A percentile compares a stretch with the other conserved stretches of the same genome.
Evolutionary conservation across 2,329 filamentous ascomycete genomes (phyloP).

Genomic region (Alternaria consortialis): DNA sequence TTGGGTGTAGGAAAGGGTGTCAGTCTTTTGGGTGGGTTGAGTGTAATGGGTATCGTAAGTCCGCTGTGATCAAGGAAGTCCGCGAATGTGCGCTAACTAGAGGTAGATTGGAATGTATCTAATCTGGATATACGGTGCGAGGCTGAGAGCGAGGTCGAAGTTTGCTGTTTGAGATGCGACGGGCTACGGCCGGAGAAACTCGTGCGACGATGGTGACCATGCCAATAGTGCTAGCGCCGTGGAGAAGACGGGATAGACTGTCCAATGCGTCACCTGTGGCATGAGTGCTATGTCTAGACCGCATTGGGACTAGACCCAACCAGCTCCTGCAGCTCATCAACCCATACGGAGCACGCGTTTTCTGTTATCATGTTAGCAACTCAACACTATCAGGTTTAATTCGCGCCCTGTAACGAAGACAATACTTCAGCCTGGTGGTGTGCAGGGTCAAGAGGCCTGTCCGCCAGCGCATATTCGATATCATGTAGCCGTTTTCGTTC

Average conservation of each 20-base stretch:
- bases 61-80: accelerated
- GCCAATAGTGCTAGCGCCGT: no score
- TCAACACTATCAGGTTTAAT: no score
- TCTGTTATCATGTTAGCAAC: no score
- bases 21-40: constrained; percentile 56
- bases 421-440: no score
- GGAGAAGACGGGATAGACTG: no score
- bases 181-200: background rate
- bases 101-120: background rate
- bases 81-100: background rate
- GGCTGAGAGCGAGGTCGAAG: background rate
- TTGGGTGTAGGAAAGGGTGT: constrained; percentile 67
- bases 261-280: background rate
- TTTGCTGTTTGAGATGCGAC: background rate
- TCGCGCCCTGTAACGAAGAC: no score
- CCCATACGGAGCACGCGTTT: no score
- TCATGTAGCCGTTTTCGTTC: no score
- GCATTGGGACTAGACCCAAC: no score
- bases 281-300: background rate
- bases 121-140: background rate
- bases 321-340: no score
- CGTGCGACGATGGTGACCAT: background rate
- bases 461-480: no score
- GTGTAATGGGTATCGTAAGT: background rate
- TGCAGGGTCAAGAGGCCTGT: no score